These are phyloP conservation scores for Penicillium lividum DNA, from an alignment of 495 filamentous ascomycete species.

Conservation along the genomic window DNA sequence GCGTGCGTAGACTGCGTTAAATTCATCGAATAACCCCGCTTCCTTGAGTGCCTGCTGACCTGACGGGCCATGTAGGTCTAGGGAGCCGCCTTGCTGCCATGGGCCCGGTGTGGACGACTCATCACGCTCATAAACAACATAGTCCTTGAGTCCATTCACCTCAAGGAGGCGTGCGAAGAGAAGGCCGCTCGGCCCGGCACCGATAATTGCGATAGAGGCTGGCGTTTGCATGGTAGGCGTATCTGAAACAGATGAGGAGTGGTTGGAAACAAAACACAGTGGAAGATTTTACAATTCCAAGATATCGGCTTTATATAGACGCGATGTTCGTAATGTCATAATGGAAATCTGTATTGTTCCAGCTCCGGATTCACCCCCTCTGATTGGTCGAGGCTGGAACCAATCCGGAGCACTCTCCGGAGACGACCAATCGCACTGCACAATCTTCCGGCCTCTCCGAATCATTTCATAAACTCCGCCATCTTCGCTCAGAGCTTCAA, in stretches of 20 bases:
- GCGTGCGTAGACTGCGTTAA: conserved; percentile 36
- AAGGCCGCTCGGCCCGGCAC: conserved; percentile 55
- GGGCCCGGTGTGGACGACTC: conserved; percentile 17
- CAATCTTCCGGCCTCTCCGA: background rate
- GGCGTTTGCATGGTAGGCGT: too few species aligned
- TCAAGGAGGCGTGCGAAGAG: conserved; percentile 55
- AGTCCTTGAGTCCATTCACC: conserved; percentile 36
- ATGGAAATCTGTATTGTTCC: background rate
- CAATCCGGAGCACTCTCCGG: conserved; percentile 5
- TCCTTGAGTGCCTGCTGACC: conserved; percentile 53
- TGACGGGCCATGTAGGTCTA: conserved; percentile 50
- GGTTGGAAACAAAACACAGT: too few species aligned
- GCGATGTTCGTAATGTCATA: background rate
- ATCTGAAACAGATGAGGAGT: too few species aligned
- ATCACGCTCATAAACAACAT: conserved; percentile 53
- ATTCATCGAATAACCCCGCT: conserved; percentile 49
- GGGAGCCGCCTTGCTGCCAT: conserved; percentile 47
- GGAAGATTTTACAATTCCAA: too few species aligned
- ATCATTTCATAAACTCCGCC: background rate
- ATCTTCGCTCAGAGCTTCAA: background rate
- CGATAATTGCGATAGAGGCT: conserved; percentile 52
- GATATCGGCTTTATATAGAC: background rate
- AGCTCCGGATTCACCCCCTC: background rate
- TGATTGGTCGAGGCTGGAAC: conserved; percentile 11
- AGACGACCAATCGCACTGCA: background rate